A percentile compares a stretch with the other conserved stretches of the same genome.
Evolutionary conservation across 2,329 filamentous ascomycete species (phyloP).

Genomic region (Byssoonygena ceratinophila): DNA sequence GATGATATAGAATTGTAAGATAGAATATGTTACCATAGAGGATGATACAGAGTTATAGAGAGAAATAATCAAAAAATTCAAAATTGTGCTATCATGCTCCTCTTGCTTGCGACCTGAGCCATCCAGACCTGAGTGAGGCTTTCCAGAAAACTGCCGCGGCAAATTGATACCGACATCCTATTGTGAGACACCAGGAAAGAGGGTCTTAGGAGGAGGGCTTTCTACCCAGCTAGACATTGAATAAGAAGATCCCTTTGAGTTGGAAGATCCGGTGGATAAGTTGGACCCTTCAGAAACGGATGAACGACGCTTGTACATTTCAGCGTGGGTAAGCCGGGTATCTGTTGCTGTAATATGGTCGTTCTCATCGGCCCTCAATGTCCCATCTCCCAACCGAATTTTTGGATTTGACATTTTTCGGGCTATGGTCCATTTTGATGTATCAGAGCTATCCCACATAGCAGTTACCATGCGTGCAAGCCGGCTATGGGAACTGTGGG

Average conservation of each 20-base stretch:
- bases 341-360: background rate
- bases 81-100: no score
- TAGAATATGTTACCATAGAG: no score
- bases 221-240: background rate
- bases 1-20: no score
- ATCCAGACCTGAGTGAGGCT: no score
- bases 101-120: no score
- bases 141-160: no score
- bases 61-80: no score
- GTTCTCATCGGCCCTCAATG: background rate
- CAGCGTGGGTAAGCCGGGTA: background rate
- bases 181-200: background rate
- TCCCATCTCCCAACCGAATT: background rate
- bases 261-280: background rate
- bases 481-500: conserved; percentile 12
- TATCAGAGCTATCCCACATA: conserved; percentile 8
- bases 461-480: conserved; percentile 10
- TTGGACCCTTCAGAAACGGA: background rate
- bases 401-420: background rate
- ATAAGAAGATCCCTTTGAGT: background rate
- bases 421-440: background rate
- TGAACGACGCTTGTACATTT: background rate
- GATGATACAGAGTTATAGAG: no score
- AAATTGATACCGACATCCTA: conserved; percentile 1
- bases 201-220: background rate